phyloP scores from a whole-genome alignment of 2,329 filamentous ascomycete genomes.

The Beauveria caledonica region DNA sequence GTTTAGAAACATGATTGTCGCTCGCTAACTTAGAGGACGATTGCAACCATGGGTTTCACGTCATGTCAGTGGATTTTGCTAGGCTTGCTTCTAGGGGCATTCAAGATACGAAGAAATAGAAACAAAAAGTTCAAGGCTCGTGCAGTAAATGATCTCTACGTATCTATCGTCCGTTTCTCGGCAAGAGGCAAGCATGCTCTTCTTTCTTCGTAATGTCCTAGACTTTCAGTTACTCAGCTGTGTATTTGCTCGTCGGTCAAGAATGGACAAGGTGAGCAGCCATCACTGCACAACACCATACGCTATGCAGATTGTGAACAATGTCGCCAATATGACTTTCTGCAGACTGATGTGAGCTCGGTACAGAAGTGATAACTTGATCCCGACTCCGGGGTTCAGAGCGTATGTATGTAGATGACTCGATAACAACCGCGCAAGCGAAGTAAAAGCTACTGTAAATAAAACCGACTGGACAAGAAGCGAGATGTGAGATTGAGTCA shows the following conservation, averaged over 20 bases:
- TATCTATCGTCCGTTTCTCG: not conserved
- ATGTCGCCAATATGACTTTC: not conserved
- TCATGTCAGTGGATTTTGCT: not conserved
- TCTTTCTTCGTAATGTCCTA: not conserved
- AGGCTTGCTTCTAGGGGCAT: not conserved
- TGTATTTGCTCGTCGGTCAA: not conserved
- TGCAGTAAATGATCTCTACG: too few relatives aligned
- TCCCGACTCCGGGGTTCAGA: not conserved
- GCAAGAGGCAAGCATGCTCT: not conserved
- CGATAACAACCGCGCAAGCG: too few relatives aligned
- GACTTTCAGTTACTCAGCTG: not conserved
- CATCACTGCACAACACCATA: too few relatives aligned
- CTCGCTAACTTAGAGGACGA: not conserved
- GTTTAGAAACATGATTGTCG: not conserved
- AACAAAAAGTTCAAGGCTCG: not conserved
- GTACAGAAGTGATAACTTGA: not conserved
- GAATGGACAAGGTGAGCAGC: too few relatives aligned
- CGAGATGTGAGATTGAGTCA: constrained; percentile 1
- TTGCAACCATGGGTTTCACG: not conserved
- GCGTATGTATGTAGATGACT: not conserved
- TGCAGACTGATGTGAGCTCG: not conserved
- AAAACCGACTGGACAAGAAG: not conserved
- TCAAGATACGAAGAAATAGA: not conserved
- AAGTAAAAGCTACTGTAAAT: too few relatives aligned
- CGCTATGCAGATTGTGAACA: not conserved